These are phyloP conservation scores for Emericellopsis atlantica DNA, from an alignment of 2,329 filamentous ascomycete species.

Conservation along the genomic window DNA sequence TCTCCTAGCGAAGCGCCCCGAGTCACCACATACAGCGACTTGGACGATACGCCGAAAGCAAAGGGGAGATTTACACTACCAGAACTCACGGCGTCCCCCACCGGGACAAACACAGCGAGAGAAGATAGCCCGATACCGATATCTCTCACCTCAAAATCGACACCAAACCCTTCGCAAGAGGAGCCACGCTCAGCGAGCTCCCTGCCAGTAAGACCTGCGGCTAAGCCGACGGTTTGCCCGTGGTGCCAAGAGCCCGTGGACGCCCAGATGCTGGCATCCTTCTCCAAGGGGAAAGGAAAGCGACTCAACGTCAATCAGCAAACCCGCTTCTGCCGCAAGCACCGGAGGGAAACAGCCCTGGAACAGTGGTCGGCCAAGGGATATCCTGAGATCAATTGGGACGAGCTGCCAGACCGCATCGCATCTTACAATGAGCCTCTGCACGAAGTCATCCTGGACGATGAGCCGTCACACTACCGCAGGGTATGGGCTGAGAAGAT, in stretches of 20 bases:
- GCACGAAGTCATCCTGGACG: constrained; percentile 44
- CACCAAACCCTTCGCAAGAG: too few relatives aligned
- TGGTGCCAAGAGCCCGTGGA: constrained; percentile 54
- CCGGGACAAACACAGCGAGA: too few relatives aligned
- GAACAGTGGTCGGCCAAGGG: constrained; percentile 33
- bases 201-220: not conserved
- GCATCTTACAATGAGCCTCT: constrained; percentile 40
- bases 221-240: constrained; percentile 35
- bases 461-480: constrained; percentile 45
- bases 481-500: constrained; percentile 40
- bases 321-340: constrained; percentile 49
- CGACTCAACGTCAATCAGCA: constrained; percentile 45
- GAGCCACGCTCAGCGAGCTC: too few relatives aligned
- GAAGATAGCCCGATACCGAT: too few relatives aligned
- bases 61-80: not conserved
- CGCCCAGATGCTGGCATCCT: constrained; percentile 36
- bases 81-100: too few relatives aligned
- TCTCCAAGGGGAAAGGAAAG: constrained; percentile 28
- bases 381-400: constrained; percentile 66
- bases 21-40: not conserved
- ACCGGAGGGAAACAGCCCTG: constrained; percentile 42
- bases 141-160: too few relatives aligned
- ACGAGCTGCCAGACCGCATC: constrained; percentile 44
- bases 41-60: not conserved
- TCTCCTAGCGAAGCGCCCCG: too few relatives aligned